These are phyloP conservation scores for Colletotrichum sp. DNA, from an alignment of 2,329 filamentous ascomycete species.

Conservation along the genomic window DNA sequence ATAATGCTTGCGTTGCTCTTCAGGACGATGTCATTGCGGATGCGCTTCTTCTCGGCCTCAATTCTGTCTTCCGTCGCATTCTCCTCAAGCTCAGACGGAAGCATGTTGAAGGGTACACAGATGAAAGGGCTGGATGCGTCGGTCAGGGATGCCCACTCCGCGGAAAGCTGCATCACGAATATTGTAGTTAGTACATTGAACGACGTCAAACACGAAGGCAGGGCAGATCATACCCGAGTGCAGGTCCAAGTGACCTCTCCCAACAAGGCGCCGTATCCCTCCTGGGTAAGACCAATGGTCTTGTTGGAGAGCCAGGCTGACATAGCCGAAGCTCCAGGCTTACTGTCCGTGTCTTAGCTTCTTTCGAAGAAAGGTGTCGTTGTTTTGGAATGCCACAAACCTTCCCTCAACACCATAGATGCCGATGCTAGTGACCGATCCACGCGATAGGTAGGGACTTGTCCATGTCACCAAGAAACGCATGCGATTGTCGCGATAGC, in stretches of 20 bases:
- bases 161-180: conserved; percentile 33
- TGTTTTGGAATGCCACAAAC: conserved; percentile 20
- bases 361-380: background rate
- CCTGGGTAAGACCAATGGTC: conserved; percentile 42
- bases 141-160: conserved; percentile 44
- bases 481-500: conserved; percentile 49
- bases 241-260: conserved; percentile 49
- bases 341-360: conserved; percentile 29
- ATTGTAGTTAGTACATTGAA: background rate
- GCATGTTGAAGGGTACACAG: conserved; percentile 47
- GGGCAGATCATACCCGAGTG: conserved; percentile 33
- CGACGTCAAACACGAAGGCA: no score
- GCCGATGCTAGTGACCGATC: conserved; percentile 42
- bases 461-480: conserved; percentile 47
- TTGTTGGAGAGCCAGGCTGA: conserved; percentile 49
- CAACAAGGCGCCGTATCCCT: conserved; percentile 46
- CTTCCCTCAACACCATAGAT: conserved; percentile 50
- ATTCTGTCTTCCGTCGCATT: conserved; percentile 28
- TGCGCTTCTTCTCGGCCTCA: conserved; percentile 41
- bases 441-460: conserved; percentile 42
- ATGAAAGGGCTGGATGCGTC: conserved; percentile 37
- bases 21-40: conserved; percentile 40
- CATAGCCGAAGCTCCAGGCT: conserved; percentile 50
- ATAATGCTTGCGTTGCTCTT: conserved; percentile 41
- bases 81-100: conserved; percentile 35